Evolutionary conservation across 805 yeast species (phyloP).

Genomic region (Saturnispora diversa): DNA sequence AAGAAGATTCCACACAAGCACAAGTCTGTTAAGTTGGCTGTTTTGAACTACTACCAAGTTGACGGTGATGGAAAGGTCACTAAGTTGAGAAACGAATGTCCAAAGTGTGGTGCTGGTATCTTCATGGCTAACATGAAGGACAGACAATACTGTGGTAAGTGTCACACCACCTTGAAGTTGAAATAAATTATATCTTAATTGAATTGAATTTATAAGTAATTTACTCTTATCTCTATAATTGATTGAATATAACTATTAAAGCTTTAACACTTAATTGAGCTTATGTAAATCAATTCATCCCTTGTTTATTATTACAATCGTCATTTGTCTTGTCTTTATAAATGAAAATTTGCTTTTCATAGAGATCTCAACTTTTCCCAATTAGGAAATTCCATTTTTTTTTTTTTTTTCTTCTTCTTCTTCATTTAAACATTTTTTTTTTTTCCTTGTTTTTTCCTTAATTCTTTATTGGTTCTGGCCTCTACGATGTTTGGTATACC

Average conservation of each 20-base stretch:
- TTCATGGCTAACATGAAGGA: slow-evolving; percentile 99
- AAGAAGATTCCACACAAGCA: slow-evolving; percentile 99
- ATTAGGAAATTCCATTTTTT: not conserved
- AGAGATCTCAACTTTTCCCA: no score
- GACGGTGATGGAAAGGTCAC: slow-evolving; percentile 97
- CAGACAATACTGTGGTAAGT: slow-evolving; percentile 99
- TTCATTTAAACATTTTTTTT: not conserved
- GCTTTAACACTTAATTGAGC: not conserved
- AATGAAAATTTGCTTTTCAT: no score
- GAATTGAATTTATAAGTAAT: not conserved
- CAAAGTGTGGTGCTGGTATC: slow-evolving; percentile 97
- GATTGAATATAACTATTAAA: not conserved
- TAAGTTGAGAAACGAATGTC: slow-evolving; percentile 98
- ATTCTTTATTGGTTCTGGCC: no score
- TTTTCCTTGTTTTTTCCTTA: no score
- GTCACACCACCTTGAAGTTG: slow-evolving; percentile 86
- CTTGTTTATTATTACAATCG: not conserved
- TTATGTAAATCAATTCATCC: not conserved
- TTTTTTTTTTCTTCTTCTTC: not conserved
- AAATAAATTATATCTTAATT: no score
- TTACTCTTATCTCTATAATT: not conserved
- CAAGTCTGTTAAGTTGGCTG: slow-evolving; percentile 99
- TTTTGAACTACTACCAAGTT: slow-evolving; percentile 98
- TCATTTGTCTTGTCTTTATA: no score
- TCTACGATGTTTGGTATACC: no score